Evolutionary conservation across 23 red algal species (phyloP).

Genomic region (Gracilariopsis chorda): DNA sequence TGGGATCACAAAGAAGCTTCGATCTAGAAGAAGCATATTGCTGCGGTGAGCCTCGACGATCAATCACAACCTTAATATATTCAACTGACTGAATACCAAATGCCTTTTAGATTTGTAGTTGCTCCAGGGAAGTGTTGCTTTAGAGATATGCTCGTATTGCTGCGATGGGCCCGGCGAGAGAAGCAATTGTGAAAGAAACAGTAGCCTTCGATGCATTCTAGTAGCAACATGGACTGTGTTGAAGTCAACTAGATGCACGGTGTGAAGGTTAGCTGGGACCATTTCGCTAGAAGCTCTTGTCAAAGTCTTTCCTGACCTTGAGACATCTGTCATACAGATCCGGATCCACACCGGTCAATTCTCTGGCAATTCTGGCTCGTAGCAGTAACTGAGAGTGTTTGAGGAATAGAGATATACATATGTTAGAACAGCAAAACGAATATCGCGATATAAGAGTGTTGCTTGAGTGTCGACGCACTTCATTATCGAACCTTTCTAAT

Average conservation of each 20-base stretch:
- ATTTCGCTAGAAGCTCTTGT: background rate
- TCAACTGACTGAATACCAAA: constrained; percentile 12
- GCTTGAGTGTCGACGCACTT: background rate
- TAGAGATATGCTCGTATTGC: too few relatives aligned
- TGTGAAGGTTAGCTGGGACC: too few relatives aligned
- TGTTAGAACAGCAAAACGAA: too few relatives aligned
- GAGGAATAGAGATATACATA: background rate
- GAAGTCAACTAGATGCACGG: too few relatives aligned
- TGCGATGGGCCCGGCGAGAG: too few relatives aligned
- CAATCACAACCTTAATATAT: background rate
- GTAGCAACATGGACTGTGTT: too few relatives aligned
- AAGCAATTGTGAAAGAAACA: too few relatives aligned
- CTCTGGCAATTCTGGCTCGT: constrained; percentile 4
- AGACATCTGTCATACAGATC: constrained; percentile 42
- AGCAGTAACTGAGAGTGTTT: constrained; percentile 19
- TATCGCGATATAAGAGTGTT: background rate
- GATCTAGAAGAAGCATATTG: too few relatives aligned
- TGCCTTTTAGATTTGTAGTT: background rate
- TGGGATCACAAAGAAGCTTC: too few relatives aligned
- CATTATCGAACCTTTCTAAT: constrained; percentile 14
- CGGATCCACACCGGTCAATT: constrained; percentile 31
- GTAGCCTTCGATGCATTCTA: too few relatives aligned
- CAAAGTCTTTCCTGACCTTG: constrained; percentile 36
- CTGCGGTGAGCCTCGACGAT: background rate
- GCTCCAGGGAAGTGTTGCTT: too few relatives aligned